Evolutionary conservation across 331 rosid genomes (phyloP), one percentile per base, ranked within the genome.

Genomic region (Rosa hybrid): DNA sequence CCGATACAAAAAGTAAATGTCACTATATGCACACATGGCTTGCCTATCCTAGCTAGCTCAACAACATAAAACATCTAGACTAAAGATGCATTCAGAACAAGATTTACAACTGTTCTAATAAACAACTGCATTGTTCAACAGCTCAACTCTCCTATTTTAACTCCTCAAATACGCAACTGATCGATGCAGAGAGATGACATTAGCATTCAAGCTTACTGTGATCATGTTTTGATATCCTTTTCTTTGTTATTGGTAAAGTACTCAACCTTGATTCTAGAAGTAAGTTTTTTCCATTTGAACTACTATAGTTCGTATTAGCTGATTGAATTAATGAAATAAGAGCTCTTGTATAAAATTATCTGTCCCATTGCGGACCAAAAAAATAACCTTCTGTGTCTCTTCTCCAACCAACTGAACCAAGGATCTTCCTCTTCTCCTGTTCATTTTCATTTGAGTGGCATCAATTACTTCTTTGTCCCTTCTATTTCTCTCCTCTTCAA

Each of bases 1-100:
- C n/a, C 1, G 23, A 3, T 34, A 30, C 12, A 27, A 56, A 7
- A 49, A n/a, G 21, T 38, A n/a, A 14, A 67, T 51, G 41, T 38
- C 67, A 53, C 34, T 59, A 41, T 41, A n/a, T 38, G 50, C 81
- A 39, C 42, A 12, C 51, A 38, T 70, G 41, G 76, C 21, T 69
- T 79, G 63, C 60, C 20, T 46, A 70, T 57, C 21, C 45, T 18
- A n/a, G 20, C 45, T 18, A n/a, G 20, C 42, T 45, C 72, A 41
- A 62, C 41, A 16, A 63, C 72, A 2, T 18, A 54, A 18, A 76
- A 49, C 34, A 44, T 0, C 25, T 41, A 21, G 18, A n/a, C 38
- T 9, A 1, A 21, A 49, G 54, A 70, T 54, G 76, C 16, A 6
- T 41, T 59, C 57, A 17, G 45, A 34, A 68, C 42, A 44, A 48